Base-by-base conservation (phyloP, 495 filamentous ascomycete genomes). In the Cudoniella acicularis region DNA sequence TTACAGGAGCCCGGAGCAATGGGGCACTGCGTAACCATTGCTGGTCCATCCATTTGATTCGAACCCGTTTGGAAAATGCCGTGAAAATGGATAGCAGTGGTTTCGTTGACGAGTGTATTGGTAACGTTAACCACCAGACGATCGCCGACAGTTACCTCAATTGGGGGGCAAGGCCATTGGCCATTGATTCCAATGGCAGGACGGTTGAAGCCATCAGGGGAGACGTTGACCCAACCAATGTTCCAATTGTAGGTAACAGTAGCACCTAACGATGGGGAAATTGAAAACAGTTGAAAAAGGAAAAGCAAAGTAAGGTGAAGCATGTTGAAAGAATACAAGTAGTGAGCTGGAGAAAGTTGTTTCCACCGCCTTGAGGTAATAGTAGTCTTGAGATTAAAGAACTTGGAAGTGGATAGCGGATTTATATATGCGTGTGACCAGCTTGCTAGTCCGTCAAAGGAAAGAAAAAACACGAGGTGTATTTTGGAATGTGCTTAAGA, bases 101-200 rank as follows among this genome's bases (percentile, higher is more conserved):
- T 81, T 67, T 90, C 75, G 64, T 92, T 85, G 3, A 79, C 85
- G 9, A 94, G 77, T 20, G 78, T 73, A 70, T 94, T 94, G 62
- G 79, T 72, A 61, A 91, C 69, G 62, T 90, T 84, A 47, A 92
- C 77, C 9, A 89, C 69, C 36, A 94, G 66, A 23, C 76, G 79
- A 61, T 92, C 89, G 20, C 87, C 87, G 54, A 85, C 77, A 56
- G 80, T 79, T 40, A 86, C 86, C 58, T 90, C 79, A 36, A 92
- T 83, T 10, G 72, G 64, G 4, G 88, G 90, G 45, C 85, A 76
- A 13, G 90, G 89, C 87, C 87, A 93, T 61, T 83, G 70, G 10
- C 79, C 79, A 69, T 94, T 93, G 72, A 94, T 88, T 30, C 87
- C 87, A 62, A 94, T 87, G 18, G 87, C 81, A n/a, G 84, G 81